Percentiles rank a stretch among this genome's conserved stretches.
Evolutionary conservation across 2,329 filamentous ascomycete genomes (phyloP).

Genomic region (Alternaria solani): DNA sequence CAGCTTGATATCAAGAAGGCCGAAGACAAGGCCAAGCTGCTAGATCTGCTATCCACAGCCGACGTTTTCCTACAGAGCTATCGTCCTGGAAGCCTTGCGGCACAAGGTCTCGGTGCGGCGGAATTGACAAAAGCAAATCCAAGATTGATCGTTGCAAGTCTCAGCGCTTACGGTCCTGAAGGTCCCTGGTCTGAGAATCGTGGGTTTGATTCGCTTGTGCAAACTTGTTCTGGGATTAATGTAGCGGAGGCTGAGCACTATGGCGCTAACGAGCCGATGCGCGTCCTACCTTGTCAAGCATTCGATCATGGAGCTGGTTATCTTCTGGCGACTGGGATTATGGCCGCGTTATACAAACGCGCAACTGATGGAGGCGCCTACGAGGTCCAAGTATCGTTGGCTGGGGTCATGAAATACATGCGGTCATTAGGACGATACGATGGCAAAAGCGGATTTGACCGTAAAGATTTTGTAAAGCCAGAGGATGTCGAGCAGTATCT

Average conservation of each 20-base stretch:
- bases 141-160: constrained; percentile 59
- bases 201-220: constrained; percentile 65
- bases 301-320: constrained; percentile 66
- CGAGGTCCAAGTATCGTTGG: constrained; percentile 64
- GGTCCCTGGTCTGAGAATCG: constrained; percentile 59
- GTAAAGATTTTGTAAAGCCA: constrained; percentile 41
- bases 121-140: constrained; percentile 53
- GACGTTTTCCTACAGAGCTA: constrained; percentile 66
- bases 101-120: constrained; percentile 53
- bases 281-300: constrained; percentile 62
- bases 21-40: constrained; percentile 52
- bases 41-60: constrained; percentile 56
- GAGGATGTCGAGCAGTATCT: constrained; percentile 49
- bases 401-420: constrained; percentile 64
- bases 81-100: constrained; percentile 58
- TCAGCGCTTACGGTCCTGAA: constrained; percentile 62
- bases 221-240: constrained; percentile 65
- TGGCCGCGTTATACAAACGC: constrained; percentile 60
- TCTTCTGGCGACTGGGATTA: constrained; percentile 62
- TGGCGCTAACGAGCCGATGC: constrained; percentile 51
- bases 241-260: constrained; percentile 62
- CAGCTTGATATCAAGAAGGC: constrained; percentile 58
- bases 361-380: constrained; percentile 58
- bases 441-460: constrained; percentile 56
- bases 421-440: constrained; percentile 62